Conservation (phyloP, 2,329 filamentous ascomycete species). For the Monosporascus sp. region DNA sequence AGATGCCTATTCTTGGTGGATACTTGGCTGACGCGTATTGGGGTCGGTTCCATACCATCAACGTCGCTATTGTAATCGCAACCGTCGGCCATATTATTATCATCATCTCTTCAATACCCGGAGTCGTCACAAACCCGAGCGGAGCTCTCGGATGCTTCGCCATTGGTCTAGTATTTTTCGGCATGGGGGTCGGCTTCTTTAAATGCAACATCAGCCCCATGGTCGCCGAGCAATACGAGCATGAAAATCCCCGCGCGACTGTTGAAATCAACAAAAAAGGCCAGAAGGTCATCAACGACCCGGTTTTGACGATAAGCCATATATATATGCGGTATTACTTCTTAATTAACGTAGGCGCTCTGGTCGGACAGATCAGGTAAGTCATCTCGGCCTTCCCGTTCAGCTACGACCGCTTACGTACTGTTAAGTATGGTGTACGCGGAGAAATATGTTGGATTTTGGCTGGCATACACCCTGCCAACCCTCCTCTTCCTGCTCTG, state of each 20-base stretch:
- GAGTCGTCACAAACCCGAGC: slow-evolving; percentile 47
- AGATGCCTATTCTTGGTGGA: slow-evolving; percentile 27
- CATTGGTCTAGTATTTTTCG: slow-evolving; percentile 56
- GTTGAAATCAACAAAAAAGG: slow-evolving; percentile 46
- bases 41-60: slow-evolving; percentile 60
- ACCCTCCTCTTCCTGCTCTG: slow-evolving; percentile 60
- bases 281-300: slow-evolving; percentile 57
- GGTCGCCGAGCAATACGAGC: slow-evolving; percentile 54
- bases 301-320: slow-evolving; percentile 50
- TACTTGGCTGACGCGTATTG: slow-evolving; percentile 55
- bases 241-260: slow-evolving; percentile 40
- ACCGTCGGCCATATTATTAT: slow-evolving; percentile 56
- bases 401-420: too few species aligned
- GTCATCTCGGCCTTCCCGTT: neutral
- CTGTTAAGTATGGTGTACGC: slow-evolving; percentile 49
- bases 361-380: slow-evolving; percentile 50
- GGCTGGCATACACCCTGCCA: slow-evolving; percentile 65
- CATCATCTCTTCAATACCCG: slow-evolving; percentile 53
- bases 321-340: slow-evolving; percentile 66
- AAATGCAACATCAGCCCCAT: slow-evolving; percentile 63
- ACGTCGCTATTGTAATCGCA: slow-evolving; percentile 51
- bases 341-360: slow-evolving; percentile 63
- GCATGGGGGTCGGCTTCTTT: slow-evolving; percentile 60
- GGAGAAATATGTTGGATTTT: slow-evolving; percentile 73
- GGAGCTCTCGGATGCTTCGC: slow-evolving; percentile 52